Evolutionary conservation across 352 stramenopile genomes (phyloP), one percentile per base, ranked within the genome.

Genomic region (Phytopythium chamaehyphon): DNA sequence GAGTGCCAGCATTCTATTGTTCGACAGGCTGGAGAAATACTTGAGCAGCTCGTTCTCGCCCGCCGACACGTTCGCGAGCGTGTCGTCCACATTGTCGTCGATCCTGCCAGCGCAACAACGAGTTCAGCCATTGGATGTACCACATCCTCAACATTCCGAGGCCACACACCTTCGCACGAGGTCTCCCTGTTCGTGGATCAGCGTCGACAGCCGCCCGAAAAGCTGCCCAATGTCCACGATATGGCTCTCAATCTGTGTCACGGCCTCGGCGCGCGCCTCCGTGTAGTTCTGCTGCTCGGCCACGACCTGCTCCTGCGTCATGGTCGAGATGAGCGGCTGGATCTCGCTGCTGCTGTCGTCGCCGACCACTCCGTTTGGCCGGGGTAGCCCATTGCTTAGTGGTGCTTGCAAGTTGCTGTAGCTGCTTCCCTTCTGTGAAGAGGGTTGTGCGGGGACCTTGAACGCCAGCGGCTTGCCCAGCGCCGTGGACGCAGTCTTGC

Each of bases 171-270:
- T 77, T 65, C 67, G 76, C 23, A 93, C 81, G 52, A 89, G 70
- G 51, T 93, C 81, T 47, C 83, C 83, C 37, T 93, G 83, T 39
- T 91, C 83, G 43, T 89, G 76, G 47, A 92, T 89, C 50, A 93
- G 64, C 24, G 77, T 86, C 26, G 83, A 84, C 54, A 93, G 71
- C 16, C 79, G 73, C 14, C 82, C 77, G 51, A 92, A 93, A 55
- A 91, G 71, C 57, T 93, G 80, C 1, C 81, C 81, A 31, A 93
- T 88, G 57, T 93, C 83, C 26, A 93, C 83, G 45, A 92, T 90
- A 48, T 93, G 83, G 59, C 78, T 90, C 59, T 93, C 77, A 52
- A 93, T 93, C 52, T 89, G 75, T n/a, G 76, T 75, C 37, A 93
- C 83, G 1, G 83, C 83, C 47, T 90, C 81, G 0, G 81, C 77